Percentiles rank a stretch among this genome's conserved stretches.
phyloP scores from a whole-genome alignment of 1,284 basidiomycete genomes.

The Thecaphora thlaspeos region DNA sequence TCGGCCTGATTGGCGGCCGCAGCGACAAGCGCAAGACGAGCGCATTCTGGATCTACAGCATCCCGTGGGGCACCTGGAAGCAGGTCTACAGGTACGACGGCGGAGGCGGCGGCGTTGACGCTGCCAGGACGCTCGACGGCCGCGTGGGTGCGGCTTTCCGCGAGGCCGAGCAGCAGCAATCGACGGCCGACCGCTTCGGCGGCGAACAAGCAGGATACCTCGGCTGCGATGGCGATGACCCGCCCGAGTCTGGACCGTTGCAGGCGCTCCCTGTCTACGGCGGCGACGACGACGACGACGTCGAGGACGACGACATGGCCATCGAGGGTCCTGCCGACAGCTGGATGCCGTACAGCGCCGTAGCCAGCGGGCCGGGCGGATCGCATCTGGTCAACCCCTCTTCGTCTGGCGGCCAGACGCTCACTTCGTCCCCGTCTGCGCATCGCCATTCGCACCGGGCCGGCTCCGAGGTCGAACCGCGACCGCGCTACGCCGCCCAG shows the following conservation, averaged over 20 bases:
- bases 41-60: slow-evolving; percentile 50
- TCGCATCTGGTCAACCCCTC: neutral
- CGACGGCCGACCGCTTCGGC: neutral
- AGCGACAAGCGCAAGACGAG: slow-evolving; percentile 32
- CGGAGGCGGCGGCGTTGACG: neutral
- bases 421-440: neutral
- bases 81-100: slow-evolving; percentile 41
- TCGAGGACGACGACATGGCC: slow-evolving; percentile 23
- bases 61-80: slow-evolving; percentile 37
- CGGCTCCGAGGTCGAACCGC: slow-evolving; percentile 24
- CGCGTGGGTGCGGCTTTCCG: neutral
- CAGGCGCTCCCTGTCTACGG: slow-evolving; percentile 30
- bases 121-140: neutral
- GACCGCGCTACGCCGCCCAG: slow-evolving; percentile 49
- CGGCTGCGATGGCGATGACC: slow-evolving; percentile 29
- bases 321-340: slow-evolving; percentile 27
- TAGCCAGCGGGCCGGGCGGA: too few relatives aligned
- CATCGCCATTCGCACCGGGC: slow-evolving; percentile 3
- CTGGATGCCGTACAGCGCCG: slow-evolving; percentile 22
- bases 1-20: slow-evolving; percentile 41
- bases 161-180: neutral
- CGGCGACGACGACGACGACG: slow-evolving; percentile 19
- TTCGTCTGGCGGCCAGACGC: neutral
- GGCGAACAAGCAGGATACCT: slow-evolving; percentile 8
- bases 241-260: slow-evolving; percentile 31